Base-by-base conservation (phyloP, 2,329 filamentous ascomycete genomes). In the Bipolaris gigantea region DNA sequence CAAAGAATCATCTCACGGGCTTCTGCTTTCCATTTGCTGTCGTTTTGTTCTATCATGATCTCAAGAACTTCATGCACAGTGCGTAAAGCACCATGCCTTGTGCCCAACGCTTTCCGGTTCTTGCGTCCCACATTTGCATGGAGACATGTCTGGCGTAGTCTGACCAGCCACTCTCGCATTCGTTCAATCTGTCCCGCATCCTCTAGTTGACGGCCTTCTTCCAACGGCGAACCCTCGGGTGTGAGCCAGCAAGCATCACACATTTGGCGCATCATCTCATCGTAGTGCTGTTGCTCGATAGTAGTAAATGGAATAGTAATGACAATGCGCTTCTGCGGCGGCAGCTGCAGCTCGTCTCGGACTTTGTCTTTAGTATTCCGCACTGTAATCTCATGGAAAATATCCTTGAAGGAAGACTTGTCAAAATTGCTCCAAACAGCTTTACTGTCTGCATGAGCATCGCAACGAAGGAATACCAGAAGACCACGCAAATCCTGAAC, bases 261-360 rank as follows among this genome's bases (percentile, higher is more conserved):
- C 84, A 96, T 91, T 57, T 89, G 80, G 43, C 85, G 82, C 68
- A 93, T 92, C 2, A 96, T 74, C 6, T 86, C 84, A 38, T 83
- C 81, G 66, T 97, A 97, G 67, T 96, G 86, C 67, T 97, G 90
- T 68, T 97, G 90, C 70, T 97, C 94, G 10, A 97, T 84, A 0
- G 90, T 85, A 0, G 89, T 94, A 66, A 97, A 96, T 0, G 94
- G 91, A 71, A 96, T 86, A 1, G 89, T 94, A 53, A 97, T 90
- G 10, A 96, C 87, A 58, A 91, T 87, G 9, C 94, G 86, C 66
- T 89, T 92, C 69, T 99, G 94, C 0, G 85, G 80, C 9, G 94
- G 94, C 10, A 99, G 75, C 2, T 80, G 79, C 34, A 97, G 81
- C 65, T 99, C 92, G 53, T 89, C 81, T 34, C 91, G 84, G 8